A percentile compares a stretch with the other conserved stretches of the same genome.
phyloP scores from a whole-genome alignment of 2,329 filamentous ascomycete genomes.

The Monilinia laxa region DNA sequence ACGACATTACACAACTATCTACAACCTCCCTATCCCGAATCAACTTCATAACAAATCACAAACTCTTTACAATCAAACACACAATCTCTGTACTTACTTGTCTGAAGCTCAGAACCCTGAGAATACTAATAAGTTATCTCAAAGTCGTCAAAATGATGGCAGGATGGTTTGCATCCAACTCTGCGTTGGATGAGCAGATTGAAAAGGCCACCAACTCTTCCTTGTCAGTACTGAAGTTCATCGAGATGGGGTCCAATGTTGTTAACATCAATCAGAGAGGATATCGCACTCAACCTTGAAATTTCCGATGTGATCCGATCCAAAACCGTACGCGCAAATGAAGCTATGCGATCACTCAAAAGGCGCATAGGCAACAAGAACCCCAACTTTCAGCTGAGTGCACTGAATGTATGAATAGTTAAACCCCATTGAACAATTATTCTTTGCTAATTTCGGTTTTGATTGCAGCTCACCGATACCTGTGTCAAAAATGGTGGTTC shows the following conservation, averaged over 20 bases:
- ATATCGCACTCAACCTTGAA: slow-evolving; percentile 95
- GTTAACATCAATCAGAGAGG: slow-evolving; percentile 62
- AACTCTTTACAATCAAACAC: not conserved
- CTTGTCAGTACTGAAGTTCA: slow-evolving; percentile 56
- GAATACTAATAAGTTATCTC: not conserved
- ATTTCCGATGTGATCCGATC: slow-evolving; percentile 97
- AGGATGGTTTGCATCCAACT: slow-evolving; percentile 94
- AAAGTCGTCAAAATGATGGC: slow-evolving; percentile 65
- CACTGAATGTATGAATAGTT: slow-evolving; percentile 67
- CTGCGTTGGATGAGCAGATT: slow-evolving; percentile 93
- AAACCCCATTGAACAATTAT: slow-evolving; percentile 1
- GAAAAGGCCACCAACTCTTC: slow-evolving; percentile 90
- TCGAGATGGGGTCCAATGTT: not conserved
- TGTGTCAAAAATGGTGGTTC: slow-evolving; percentile 97
- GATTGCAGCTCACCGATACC: slow-evolving; percentile 81
- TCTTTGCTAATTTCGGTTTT: slow-evolving; percentile 37
- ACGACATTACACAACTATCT: not conserved
- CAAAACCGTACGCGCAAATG: slow-evolving; percentile 94
- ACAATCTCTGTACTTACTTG: not conserved
- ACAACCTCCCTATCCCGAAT: not conserved
- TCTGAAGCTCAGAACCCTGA: not conserved
- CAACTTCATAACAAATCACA: not conserved
- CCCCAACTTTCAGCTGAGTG: slow-evolving; percentile 91
- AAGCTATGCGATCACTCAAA: slow-evolving; percentile 96
- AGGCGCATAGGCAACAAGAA: slow-evolving; percentile 95